Conservation (phyloP, 352 stramenopile genomes). For the Phytophthora pseudosyringae region DNA sequence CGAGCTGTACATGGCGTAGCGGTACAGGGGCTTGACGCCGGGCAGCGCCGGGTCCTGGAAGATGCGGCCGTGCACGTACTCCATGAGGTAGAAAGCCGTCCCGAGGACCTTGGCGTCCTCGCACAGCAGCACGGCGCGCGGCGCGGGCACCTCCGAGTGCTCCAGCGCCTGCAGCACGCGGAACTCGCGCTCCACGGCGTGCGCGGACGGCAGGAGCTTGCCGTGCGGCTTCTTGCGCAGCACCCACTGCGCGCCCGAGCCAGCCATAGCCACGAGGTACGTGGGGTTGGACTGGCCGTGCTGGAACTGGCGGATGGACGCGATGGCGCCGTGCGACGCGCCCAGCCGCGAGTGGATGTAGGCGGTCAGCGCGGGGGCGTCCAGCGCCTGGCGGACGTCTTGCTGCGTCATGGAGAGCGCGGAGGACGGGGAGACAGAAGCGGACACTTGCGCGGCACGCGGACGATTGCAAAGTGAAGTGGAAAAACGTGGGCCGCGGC, state of each 20-base stretch:
- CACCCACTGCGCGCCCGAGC: constrained; percentile 68
- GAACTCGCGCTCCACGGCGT: constrained; percentile 85
- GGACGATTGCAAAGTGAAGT: constrained; percentile 27
- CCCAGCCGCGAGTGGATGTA: constrained; percentile 63
- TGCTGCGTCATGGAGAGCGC: constrained; percentile 44
- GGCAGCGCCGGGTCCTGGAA: constrained; percentile 76
- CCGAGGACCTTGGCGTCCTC: constrained; percentile 66
- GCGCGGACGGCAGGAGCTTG: constrained; percentile 78
- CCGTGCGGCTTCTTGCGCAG: constrained; percentile 87
- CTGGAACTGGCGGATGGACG: constrained; percentile 79
- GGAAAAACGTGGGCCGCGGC: not conserved
- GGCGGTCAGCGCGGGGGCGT: constrained; percentile 49
- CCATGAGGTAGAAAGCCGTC: constrained; percentile 87
- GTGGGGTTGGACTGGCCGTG: constrained; percentile 91
- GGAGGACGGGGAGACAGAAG: not conserved
- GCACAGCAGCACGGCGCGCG: constrained; percentile 71
- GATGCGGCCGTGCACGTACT: constrained; percentile 77
- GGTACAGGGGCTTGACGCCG: constrained; percentile 70
- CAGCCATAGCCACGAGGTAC: constrained; percentile 75
- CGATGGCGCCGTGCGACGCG: constrained; percentile 56
- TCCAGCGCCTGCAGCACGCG: constrained; percentile 71
- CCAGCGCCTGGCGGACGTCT: constrained; percentile 63
- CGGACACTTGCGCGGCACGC: constrained; percentile 8
- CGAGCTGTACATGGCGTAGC: constrained; percentile 85
- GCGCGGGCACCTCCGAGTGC: constrained; percentile 70